Evolutionary conservation across 352 stramenopile species (phyloP).

Genomic region (Blastocystis sp.): DNA sequence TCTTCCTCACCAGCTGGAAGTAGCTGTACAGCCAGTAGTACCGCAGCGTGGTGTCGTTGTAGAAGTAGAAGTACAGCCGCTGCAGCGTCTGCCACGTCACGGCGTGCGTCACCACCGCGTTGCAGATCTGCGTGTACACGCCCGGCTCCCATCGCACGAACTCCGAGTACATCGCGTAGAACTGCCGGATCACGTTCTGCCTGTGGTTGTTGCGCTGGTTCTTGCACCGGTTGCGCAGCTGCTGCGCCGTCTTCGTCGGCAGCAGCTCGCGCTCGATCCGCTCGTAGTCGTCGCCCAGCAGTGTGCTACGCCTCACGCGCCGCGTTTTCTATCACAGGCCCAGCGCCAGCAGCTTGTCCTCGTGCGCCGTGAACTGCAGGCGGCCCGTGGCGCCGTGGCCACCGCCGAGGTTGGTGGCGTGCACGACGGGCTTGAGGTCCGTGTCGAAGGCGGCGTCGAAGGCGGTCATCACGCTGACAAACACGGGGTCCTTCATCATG

Average conservation of each 20-base stretch:
- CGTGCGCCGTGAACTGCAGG: conserved; percentile 50
- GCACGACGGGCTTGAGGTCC: not conserved
- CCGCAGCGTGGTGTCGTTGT: conserved; percentile 47
- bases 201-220: conserved; percentile 51
- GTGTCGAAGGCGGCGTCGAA: conserved; percentile 21
- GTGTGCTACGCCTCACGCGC: not conserved
- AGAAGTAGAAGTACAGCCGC: conserved; percentile 64
- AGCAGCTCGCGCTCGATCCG: conserved; percentile 14
- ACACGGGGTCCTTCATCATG: conserved; percentile 5
- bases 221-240: conserved; percentile 52
- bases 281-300: conserved; percentile 62
- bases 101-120: conserved; percentile 27
- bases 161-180: conserved; percentile 36
- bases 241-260: not conserved
- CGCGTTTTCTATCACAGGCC: not conserved
- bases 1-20: conserved; percentile 15
- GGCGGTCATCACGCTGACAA: conserved; percentile 24
- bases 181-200: conserved; percentile 30
- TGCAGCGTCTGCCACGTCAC: conserved; percentile 56
- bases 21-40: conserved; percentile 61
- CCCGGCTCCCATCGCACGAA: conserved; percentile 50
- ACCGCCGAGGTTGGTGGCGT: not conserved
- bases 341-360: conserved; percentile 37
- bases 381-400: conserved; percentile 29
- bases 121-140: conserved; percentile 47